Conservation (phyloP, 768 basidiomycete genomes). For the Amanita inopinata region DNA sequence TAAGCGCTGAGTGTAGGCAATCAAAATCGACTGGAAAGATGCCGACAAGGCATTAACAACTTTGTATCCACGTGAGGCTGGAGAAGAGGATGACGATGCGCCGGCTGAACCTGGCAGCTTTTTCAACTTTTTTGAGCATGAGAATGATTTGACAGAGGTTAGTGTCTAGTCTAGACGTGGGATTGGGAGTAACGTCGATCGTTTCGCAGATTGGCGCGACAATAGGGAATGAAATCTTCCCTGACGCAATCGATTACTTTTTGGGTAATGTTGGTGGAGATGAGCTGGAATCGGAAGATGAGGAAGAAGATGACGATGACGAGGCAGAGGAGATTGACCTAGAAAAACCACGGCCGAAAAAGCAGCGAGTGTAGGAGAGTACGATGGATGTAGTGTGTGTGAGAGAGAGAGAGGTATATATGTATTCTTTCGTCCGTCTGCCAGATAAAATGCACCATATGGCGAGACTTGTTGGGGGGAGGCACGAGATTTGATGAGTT, state of each 20-base stretch:
- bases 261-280: constrained; percentile 53
- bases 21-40: constrained; percentile 76
- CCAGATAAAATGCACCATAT: too few relatives aligned
- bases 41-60: constrained; percentile 69
- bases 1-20: constrained; percentile 30
- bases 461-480: too few relatives aligned
- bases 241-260: constrained; percentile 77
- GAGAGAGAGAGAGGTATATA: not conserved
- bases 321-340: constrained; percentile 83
- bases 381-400: not conserved
- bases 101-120: constrained; percentile 69
- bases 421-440: not conserved
- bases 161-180: constrained; percentile 1
- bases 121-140: constrained; percentile 79
- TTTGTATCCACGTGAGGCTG: constrained; percentile 57
- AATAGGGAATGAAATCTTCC: constrained; percentile 73
- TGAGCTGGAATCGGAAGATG: constrained; percentile 56
- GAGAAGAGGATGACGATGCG: constrained; percentile 52
- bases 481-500: too few relatives aligned
- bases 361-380: constrained; percentile 45
- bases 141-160: constrained; percentile 60
- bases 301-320: constrained; percentile 51
- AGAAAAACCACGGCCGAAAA: constrained; percentile 74
- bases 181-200: not conserved
- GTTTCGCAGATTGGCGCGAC: constrained; percentile 51